Evolutionary conservation across 371 early-diverging fungal genomes (phyloP).

Genomic region (Thermomucor indicae-seudaticae): DNA sequence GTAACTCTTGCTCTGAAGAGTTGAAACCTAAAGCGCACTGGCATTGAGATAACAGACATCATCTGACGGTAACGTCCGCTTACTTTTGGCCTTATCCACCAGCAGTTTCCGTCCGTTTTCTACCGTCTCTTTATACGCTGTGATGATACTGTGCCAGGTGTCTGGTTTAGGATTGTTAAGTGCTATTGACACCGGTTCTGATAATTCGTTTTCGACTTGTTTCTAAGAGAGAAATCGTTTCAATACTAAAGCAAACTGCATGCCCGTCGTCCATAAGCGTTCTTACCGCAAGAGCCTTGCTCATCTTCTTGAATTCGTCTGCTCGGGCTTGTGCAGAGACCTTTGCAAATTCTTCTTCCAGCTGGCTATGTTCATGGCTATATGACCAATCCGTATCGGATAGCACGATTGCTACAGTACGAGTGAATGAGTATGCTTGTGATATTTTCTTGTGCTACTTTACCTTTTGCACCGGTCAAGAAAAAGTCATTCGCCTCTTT

Average conservation of each 20-base stretch:
- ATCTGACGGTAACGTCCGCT: neutral
- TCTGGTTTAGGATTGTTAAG: constrained; percentile 61
- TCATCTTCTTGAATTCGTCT: constrained; percentile 80
- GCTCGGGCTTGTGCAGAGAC: constrained; percentile 61
- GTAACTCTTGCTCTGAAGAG: constrained; percentile 44
- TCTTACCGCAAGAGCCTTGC: constrained; percentile 53
- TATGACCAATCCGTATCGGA: constrained; percentile 78
- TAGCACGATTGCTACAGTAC: constrained; percentile 41
- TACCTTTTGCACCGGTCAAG: constrained; percentile 29
- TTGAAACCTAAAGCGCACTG: constrained; percentile 51
- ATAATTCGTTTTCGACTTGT: constrained; percentile 53
- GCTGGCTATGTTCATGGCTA: constrained; percentile 57
- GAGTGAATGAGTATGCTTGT: neutral
- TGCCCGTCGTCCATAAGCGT: neutral
- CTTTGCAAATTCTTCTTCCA: constrained; percentile 65
- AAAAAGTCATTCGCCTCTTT: constrained; percentile 44
- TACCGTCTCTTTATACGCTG: constrained; percentile 50
- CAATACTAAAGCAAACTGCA: no score
- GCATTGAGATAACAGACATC: neutral
- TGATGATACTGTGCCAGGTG: constrained; percentile 76
- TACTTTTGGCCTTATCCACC: constrained; percentile 38
- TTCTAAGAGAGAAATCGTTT: constrained; percentile 36
- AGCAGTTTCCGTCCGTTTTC: constrained; percentile 38
- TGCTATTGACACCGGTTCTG: constrained; percentile 66
- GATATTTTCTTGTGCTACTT: neutral